A percentile compares a stretch with the other conserved stretches of the same genome.
Conservation (phyloP, 2,329 filamentous ascomycete species). For the Mariannaea elegans region DNA sequence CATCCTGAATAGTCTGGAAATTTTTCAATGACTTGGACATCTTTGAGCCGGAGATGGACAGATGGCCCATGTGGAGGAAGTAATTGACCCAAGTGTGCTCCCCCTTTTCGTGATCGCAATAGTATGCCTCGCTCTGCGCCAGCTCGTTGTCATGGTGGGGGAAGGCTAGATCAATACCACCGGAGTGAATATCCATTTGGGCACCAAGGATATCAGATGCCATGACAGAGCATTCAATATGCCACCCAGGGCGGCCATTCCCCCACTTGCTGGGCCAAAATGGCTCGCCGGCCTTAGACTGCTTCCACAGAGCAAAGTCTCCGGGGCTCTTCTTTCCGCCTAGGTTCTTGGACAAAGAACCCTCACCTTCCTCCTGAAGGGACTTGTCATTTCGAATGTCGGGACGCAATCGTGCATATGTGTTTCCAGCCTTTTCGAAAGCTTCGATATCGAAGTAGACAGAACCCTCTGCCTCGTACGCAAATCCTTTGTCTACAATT, state of each 20-base stretch:
- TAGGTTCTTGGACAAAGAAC: conserved; percentile 72
- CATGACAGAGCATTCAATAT: conserved; percentile 98
- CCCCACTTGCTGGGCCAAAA: conserved; percentile 92
- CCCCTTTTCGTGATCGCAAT: conserved; percentile 60
- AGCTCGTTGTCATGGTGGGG: conserved; percentile 94
- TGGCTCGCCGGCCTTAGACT: conserved; percentile 89
- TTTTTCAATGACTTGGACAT: conserved; percentile 98
- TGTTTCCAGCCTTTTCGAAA: conserved; percentile 85
- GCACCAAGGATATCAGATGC: conserved; percentile 86
- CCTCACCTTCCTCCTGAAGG: conserved; percentile 88
- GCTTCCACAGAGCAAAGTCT: conserved; percentile 95
- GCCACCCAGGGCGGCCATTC: conserved; percentile 89
- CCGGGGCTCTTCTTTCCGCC: conserved; percentile 77
- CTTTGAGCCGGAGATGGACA: conserved; percentile 85
- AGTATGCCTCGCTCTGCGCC: conserved; percentile 90
- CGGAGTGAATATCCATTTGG: conserved; percentile 91
- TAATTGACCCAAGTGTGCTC: conserved; percentile 90
- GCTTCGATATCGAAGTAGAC: conserved; percentile 93
- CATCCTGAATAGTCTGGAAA: conserved; percentile 91
- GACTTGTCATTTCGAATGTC: conserved; percentile 86
- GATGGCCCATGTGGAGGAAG: conserved; percentile 94
- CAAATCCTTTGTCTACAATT: conserved; percentile 86
- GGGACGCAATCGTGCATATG: conserved; percentile 85
- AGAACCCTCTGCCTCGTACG: conserved; percentile 82
- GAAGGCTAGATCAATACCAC: conserved; percentile 90